Evolutionary conservation across 192 early-diverging fungal species (phyloP).

Genomic region (Mortierella antarctica): DNA sequence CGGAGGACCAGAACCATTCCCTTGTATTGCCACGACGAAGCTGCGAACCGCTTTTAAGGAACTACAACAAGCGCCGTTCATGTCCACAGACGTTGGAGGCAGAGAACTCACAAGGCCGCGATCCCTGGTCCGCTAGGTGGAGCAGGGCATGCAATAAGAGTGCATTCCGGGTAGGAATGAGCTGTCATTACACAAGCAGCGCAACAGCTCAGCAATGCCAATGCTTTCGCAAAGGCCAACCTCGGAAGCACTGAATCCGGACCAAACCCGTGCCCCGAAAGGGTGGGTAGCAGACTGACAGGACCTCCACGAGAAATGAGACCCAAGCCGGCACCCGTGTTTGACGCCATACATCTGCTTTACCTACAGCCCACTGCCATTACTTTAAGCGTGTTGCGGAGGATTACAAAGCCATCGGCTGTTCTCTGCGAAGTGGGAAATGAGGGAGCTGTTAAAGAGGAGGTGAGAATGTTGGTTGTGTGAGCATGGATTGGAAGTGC

Average conservation of each 20-base stretch:
- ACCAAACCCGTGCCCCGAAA: slow-evolving; percentile 14
- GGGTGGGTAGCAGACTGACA: slow-evolving; percentile 6
- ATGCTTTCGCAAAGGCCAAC: slow-evolving; percentile 10
- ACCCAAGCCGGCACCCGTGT: slow-evolving; percentile 1
- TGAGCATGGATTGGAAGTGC: no score
- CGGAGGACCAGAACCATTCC: slow-evolving; percentile 10
- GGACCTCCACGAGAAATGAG: slow-evolving; percentile 6
- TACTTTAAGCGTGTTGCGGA: no score
- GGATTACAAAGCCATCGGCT: no score
- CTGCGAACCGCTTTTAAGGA: slow-evolving; percentile 11
- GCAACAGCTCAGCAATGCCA: slow-evolving; percentile 2
- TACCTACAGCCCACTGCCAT: no score
- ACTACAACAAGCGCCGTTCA: slow-evolving; percentile 11
- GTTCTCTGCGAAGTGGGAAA: no score
- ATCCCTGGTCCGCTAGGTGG: slow-evolving; percentile 6
- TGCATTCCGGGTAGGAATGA: background rate
- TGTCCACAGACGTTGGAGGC: slow-evolving; percentile 3
- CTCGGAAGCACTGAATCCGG: slow-evolving; percentile 6
- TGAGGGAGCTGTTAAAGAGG: no score
- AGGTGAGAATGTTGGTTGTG: no score
- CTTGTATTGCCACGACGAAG: slow-evolving; percentile 11
- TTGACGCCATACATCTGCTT: background rate
- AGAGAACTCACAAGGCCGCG: slow-evolving; percentile 13
- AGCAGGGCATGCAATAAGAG: slow-evolving; percentile 9
- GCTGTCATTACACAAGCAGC: slow-evolving; percentile 3